Base-by-base conservation (phyloP, 768 basidiomycete genomes). In the Lactifluus volemus region DNA sequence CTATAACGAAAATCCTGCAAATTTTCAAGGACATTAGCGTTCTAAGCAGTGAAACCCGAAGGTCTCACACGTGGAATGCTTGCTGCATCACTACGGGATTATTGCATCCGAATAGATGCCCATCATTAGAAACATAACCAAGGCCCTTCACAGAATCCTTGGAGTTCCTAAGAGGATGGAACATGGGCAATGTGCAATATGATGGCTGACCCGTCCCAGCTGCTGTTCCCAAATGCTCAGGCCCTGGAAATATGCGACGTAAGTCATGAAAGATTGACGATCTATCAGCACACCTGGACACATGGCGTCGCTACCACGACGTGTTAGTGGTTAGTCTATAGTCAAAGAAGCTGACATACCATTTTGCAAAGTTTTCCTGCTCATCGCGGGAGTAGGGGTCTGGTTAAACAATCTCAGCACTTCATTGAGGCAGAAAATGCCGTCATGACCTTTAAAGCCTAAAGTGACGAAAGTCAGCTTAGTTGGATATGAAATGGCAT, bases 301-400 rank as follows among this genome's bases (percentile, higher is more conserved):
- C 78, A 81, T 77, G 0, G 75, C 67, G 66, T 83, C 81, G 59
- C 81, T 81, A 49, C n/a, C 55, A 9, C 3, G 29, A 60, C 30
- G 34, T 19, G n/a, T 55, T 29, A 41, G 59, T 34, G 30, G n/a
- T 4, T 34, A 30, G 34, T 63, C 36, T 63, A 48, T 14, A 2
- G 9, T 14, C 6, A 9, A 39, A 25, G 10, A 44, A 10, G 14
- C 55, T 4, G 12, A 44, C 76, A 41, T 67, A 81, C 81, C 84
- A 85, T 68, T 80, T 79, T 0, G 74, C 70, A 67, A 84, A 85
- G 49, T 76, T 76, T 0, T 72, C 54, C 62, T 79, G 79, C 48
- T 84, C 81, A 45, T 83, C 81, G 17, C 73, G 74, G 17, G 82
- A 77, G 60, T 85, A 85, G 0, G 84, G 84, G 67, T 85, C 83